Conservation (phyloP, 495 filamentous ascomycete species). For the Hypoxylon trugodes region DNA sequence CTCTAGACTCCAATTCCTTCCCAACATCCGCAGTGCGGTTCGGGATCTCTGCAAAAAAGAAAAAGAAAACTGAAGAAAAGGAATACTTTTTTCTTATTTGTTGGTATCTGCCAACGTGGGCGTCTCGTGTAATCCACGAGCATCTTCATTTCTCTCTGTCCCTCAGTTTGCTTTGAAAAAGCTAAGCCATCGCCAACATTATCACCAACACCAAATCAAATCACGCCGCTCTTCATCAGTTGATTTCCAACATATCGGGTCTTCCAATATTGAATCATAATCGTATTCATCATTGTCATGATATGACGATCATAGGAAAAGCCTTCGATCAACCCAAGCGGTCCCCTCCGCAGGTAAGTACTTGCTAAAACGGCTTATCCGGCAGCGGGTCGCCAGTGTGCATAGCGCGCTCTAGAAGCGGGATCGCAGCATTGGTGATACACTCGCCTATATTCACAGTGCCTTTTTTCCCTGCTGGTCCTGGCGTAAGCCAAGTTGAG, state of each 20-base stretch:
- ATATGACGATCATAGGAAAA: conserved; percentile 9
- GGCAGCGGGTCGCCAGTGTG: not conserved
- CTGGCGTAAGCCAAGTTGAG: conserved; percentile 2
- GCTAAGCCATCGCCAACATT: conserved; percentile 3
- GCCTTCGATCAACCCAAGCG: not conserved
- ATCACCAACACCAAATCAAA: not conserved
- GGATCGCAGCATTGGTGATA: conserved; percentile 22
- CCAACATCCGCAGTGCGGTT: conserved; percentile 25
- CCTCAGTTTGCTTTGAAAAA: conserved; percentile 12
- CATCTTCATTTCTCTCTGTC: conserved; percentile 30
- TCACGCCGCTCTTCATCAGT: not conserved
- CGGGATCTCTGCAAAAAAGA: conserved; percentile 9
- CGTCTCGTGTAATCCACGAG: conserved; percentile 9
- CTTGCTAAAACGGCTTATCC: not conserved
- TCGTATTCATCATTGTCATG: conserved; percentile 5
- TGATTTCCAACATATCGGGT: conserved; percentile 2
- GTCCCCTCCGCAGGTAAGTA: conserved; percentile 6
- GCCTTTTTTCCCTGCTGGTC: conserved; percentile 2
- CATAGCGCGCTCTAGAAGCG: conserved; percentile 14
- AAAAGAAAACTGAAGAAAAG: not conserved
- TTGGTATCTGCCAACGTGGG: not conserved
- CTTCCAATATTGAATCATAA: not conserved
- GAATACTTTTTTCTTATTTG: no score
- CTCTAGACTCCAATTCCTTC: conserved; percentile 6
- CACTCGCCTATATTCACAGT: conserved; percentile 4